Percentiles rank a stretch among this genome's conserved stretches.
These are phyloP conservation scores for Lithohypha guttulata DNA, from an alignment of 2,329 filamentous ascomycete species.

Conservation along the genomic window DNA sequence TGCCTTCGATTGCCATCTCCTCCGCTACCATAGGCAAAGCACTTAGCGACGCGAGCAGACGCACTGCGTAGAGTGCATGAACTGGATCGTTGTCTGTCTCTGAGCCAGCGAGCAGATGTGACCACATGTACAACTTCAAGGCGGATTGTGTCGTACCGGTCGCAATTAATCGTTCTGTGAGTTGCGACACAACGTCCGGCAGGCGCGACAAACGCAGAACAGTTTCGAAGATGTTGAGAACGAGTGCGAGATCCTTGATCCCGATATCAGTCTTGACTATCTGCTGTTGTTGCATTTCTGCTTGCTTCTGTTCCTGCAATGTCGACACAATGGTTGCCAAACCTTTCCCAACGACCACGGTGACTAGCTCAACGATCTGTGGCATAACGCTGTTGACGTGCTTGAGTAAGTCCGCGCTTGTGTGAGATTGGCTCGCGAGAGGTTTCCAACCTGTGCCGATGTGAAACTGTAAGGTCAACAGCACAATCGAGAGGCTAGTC, in stretches of 20 bases:
- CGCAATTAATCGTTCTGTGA: slow-evolving; percentile 56
- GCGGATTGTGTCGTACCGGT: slow-evolving; percentile 67
- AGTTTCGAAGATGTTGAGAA: slow-evolving; percentile 81
- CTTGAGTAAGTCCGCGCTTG: slow-evolving; percentile 30
- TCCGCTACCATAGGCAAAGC: slow-evolving; percentile 72
- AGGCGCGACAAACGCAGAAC: slow-evolving; percentile 69
- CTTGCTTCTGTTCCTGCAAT: slow-evolving; percentile 60
- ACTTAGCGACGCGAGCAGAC: slow-evolving; percentile 81
- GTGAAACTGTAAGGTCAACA: slow-evolving; percentile 59
- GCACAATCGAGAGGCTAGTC: slow-evolving; percentile 71
- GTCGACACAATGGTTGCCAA: slow-evolving; percentile 72
- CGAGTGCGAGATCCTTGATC: slow-evolving; percentile 72
- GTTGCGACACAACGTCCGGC: slow-evolving; percentile 58
- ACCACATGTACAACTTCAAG: slow-evolving; percentile 84
- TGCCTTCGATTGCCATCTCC: slow-evolving; percentile 75
- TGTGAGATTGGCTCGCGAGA: slow-evolving; percentile 20
- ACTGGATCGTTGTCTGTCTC: slow-evolving; percentile 61
- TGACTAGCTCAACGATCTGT: slow-evolving; percentile 67
- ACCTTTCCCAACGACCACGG: slow-evolving; percentile 66
- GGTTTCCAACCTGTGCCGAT: slow-evolving; percentile 27
- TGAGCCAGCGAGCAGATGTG: slow-evolving; percentile 61
- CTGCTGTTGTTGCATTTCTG: slow-evolving; percentile 18
- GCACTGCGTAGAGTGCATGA: slow-evolving; percentile 82
- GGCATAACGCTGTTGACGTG: slow-evolving; percentile 30
- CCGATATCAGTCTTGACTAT: slow-evolving; percentile 33